phyloP scores from a whole-genome alignment of 2,329 filamentous ascomycete species.

The Stagonosporopsis rhizophila region DNA sequence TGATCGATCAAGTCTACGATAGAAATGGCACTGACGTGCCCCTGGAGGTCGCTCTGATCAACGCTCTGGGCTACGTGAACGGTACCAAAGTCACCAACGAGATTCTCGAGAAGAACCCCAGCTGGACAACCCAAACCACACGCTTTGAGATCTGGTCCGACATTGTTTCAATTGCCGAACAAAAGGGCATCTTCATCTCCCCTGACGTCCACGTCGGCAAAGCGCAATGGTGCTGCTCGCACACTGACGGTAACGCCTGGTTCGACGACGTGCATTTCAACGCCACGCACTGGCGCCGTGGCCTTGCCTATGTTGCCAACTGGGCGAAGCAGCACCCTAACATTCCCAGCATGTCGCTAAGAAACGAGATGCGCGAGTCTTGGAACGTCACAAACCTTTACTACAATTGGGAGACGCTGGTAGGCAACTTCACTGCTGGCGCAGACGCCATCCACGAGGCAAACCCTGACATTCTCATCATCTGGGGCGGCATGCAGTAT shows the following conservation, averaged over 20 bases:
- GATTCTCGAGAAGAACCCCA: slow-evolving; percentile 47
- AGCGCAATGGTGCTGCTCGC: slow-evolving; percentile 46
- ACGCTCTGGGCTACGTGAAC: slow-evolving; percentile 49
- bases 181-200: slow-evolving; percentile 40
- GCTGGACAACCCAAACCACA: slow-evolving; percentile 49
- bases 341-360: slow-evolving; percentile 63
- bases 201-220: slow-evolving; percentile 44
- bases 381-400: slow-evolving; percentile 36
- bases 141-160: slow-evolving; percentile 49
- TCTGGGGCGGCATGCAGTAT: slow-evolving; percentile 63
- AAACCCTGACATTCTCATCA: slow-evolving; percentile 61
- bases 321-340: slow-evolving; percentile 60
- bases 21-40: slow-evolving; percentile 49
- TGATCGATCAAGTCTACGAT: slow-evolving; percentile 53
- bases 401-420: slow-evolving; percentile 44
- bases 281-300: slow-evolving; percentile 61
- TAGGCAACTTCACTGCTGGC: slow-evolving; percentile 56
- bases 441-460: slow-evolving; percentile 59
- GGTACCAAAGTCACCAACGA: slow-evolving; percentile 49
- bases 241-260: slow-evolving; percentile 65
- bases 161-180: slow-evolving; percentile 35
- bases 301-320: slow-evolving; percentile 59
- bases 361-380: slow-evolving; percentile 62
- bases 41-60: slow-evolving; percentile 50
- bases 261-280: slow-evolving; percentile 63